Conservation (phyloP, 1,284 basidiomycete species). For the Cutaneotrichosporon mucoides region DNA sequence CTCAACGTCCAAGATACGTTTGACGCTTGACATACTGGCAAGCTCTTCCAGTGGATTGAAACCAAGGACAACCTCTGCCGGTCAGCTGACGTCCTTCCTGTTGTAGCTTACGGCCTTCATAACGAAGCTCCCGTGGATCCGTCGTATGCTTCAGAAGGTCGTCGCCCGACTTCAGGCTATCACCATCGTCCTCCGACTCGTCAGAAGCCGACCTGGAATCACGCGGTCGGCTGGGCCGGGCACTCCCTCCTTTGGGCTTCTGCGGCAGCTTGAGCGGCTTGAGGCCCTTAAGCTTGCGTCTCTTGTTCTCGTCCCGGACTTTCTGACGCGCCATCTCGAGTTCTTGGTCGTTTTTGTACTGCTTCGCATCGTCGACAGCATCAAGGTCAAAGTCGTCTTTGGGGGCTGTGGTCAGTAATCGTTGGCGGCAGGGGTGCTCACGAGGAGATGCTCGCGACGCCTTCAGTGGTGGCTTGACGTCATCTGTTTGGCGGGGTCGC, state of each 20-base stretch:
- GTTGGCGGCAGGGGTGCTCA: background rate
- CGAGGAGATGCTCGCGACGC: constrained; percentile 8
- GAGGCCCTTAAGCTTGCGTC: constrained; percentile 11
- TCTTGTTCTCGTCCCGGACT: background rate
- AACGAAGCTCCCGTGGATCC: constrained; percentile 7
- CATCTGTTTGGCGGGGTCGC: background rate
- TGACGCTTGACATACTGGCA: constrained; percentile 18
- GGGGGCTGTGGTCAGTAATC: constrained; percentile 8
- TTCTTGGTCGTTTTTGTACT: constrained; percentile 21
- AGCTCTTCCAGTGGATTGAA: constrained; percentile 32
- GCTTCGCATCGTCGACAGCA: constrained; percentile 19
- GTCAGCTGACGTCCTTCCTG: background rate
- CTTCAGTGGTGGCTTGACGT: background rate
- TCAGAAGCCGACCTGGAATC: background rate
- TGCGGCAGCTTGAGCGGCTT: constrained; percentile 15
- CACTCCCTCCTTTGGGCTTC: background rate
- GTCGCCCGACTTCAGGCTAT: too few relatives aligned
- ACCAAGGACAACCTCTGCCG: constrained; percentile 23
- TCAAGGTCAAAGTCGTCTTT: constrained; percentile 38
- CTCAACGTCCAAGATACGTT: too few relatives aligned
- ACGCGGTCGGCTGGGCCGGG: too few relatives aligned
- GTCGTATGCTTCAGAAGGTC: background rate
- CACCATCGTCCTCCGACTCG: background rate
- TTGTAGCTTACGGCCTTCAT: constrained; percentile 36
- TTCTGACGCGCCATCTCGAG: constrained; percentile 9